Base-by-base conservation (phyloP, 805 yeast species). In the Kodamaea leandrae region DNA sequence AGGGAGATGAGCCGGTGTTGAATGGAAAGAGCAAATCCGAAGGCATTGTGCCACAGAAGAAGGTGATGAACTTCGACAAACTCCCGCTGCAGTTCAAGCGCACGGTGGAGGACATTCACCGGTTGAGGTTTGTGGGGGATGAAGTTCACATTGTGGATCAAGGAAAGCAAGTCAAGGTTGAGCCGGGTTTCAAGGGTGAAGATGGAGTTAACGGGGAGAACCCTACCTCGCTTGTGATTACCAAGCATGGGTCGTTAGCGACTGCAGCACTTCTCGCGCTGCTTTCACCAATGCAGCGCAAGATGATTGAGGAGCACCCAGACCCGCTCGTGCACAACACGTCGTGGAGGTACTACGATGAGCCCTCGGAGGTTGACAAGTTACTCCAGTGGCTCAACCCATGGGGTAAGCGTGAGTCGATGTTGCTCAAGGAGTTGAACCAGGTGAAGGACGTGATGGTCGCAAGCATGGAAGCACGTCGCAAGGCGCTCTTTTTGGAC, bases 331-430 rank as follows among this genome's bases (percentile, higher is more conserved):
- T 80, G 7, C 60, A 71, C 10, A 68, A 75, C 1, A 46, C 61
- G 4, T 76, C 77, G 26, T 89, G 97, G 97, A 76, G 83, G 41
- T 86, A 60, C 50, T 76, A 80, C 48, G 95, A 88, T 49, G 64
- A 56, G 2, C 68, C 74, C 0, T 76, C 72, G n/a, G 82, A 83
- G 28, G 59, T 88, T 23, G 77, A 75, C 1, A 56, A 56, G 10
- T 55, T 90, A 18, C 43, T 82, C 6, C 57, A 62, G n/a, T 83
- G 91, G 87, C 65, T 89, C 37, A 81, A 83, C 50, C 80, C 77
- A 3, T 78, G 82, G 74, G 96, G 96, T 2, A 68, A 65, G 38
- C 66, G 95, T 34, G 97, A 89, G 54, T 71, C 79, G 13, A 70
- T 65, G 26, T 68, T 90, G 35, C 64, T 77, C 28, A 83, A 82